Evolutionary conservation across 306 rosid species (phyloP).

Genomic region (Biancaea sappan): DNA sequence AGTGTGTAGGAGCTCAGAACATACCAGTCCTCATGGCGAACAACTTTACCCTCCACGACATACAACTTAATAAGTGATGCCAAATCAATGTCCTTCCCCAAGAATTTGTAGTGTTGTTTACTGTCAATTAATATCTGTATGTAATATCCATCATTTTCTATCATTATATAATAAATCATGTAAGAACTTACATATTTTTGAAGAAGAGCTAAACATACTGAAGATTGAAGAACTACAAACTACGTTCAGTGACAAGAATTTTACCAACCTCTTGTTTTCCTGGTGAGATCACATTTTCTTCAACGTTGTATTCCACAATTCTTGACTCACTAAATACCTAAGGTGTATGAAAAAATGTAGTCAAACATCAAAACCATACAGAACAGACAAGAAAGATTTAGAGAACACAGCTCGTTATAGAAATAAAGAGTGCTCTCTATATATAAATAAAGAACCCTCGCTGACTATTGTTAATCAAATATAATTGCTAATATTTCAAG

Average conservation of each 20-base stretch:
- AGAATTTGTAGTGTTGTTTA: conserved; percentile 71
- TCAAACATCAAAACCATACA: conserved; percentile 12
- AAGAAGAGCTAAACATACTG: background rate
- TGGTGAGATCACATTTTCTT: conserved; percentile 66
- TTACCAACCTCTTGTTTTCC: conserved; percentile 74
- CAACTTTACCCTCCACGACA: conserved; percentile 66
- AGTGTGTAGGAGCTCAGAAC: background rate
- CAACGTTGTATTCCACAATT: conserved; percentile 68
- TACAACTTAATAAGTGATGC: conserved; percentile 74
- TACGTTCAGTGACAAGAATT: conserved; percentile 15
- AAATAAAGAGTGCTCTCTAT: background rate
- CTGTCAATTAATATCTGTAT: conserved; percentile 65
- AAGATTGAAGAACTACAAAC: background rate
- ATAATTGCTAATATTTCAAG: background rate
- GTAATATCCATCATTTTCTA: conserved; percentile 29
- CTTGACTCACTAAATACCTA: conserved; percentile 79
- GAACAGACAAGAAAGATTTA: background rate
- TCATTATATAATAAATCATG: conserved; percentile 30
- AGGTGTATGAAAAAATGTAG: conserved; percentile 22
- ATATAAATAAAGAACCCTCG: background rate
- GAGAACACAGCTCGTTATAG: background rate
- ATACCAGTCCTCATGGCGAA: conserved; percentile 91
- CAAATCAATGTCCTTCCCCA: conserved; percentile 72
- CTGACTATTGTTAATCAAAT: background rate
- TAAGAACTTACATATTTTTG: background rate